Conservation (phyloP, 371 early-diverging fungal species). For the Catenaria anguillulae region DNA sequence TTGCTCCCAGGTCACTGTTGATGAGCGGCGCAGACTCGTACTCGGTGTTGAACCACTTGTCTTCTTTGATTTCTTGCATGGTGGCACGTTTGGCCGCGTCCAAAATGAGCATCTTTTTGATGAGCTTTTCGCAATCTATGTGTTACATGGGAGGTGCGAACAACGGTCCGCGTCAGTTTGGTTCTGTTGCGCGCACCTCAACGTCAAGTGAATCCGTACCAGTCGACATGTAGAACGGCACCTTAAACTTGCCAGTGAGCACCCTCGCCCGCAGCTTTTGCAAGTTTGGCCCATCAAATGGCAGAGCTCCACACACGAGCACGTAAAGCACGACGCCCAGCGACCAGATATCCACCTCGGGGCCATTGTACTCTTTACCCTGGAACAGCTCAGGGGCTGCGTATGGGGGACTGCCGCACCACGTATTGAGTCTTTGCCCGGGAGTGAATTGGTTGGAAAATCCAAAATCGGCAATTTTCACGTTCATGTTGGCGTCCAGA, state of each 20-base stretch:
- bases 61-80: slow-evolving; percentile 36
- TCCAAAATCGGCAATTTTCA: slow-evolving; percentile 61
- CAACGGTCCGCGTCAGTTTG: background rate
- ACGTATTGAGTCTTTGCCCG: slow-evolving; percentile 44
- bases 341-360: slow-evolving; percentile 57
- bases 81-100: slow-evolving; percentile 33
- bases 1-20: slow-evolving; percentile 18
- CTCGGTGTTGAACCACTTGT: slow-evolving; percentile 41
- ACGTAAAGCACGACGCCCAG: slow-evolving; percentile 58
- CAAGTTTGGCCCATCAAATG: slow-evolving; percentile 28
- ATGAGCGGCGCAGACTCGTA: slow-evolving; percentile 29
- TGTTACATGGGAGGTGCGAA: too few relatives aligned
- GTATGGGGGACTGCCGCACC: slow-evolving; percentile 51
- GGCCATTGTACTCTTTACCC: slow-evolving; percentile 48
- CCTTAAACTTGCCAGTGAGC: slow-evolving; percentile 39
- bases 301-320: slow-evolving; percentile 47
- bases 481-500: slow-evolving; percentile 34
- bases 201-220: slow-evolving; percentile 21
- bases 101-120: slow-evolving; percentile 35
- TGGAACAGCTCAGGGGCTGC: slow-evolving; percentile 63
- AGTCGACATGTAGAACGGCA: slow-evolving; percentile 42
- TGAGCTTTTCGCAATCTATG: slow-evolving; percentile 36
- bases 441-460: slow-evolving; percentile 50
- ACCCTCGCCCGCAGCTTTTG: slow-evolving; percentile 32
- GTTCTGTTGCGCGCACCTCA: slow-evolving; percentile 24